These are phyloP conservation scores for Arthromyces matolae DNA, from an alignment of 768 basidiomycete species.

Conservation along the genomic window DNA sequence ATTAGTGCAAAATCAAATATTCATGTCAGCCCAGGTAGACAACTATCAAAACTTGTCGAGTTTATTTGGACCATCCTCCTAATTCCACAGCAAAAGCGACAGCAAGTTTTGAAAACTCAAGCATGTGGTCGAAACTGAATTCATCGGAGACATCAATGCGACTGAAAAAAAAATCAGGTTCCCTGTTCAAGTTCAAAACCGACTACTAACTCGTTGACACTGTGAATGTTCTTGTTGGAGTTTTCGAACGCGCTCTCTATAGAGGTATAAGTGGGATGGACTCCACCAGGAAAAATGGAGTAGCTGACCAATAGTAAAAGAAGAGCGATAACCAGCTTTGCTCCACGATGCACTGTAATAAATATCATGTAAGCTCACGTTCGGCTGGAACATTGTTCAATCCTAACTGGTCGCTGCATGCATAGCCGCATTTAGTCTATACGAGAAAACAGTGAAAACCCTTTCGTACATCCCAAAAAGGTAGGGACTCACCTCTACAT, in stretches of 20 bases:
- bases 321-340: conserved; percentile 81
- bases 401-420: conserved; percentile 87
- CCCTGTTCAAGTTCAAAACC: conserved; percentile 5
- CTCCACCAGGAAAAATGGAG: conserved; percentile 15
- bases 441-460: conserved; percentile 11
- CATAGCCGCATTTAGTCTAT: conserved; percentile 88
- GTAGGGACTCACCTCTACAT: conserved; percentile 44
- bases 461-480: conserved; percentile 1
- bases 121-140: conserved; percentile 88
- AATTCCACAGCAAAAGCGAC: conserved; percentile 79
- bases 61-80: conserved; percentile 36
- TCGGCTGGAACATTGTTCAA: conserved; percentile 24
- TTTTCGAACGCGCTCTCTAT: conserved; percentile 70
- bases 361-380: conserved; percentile 27
- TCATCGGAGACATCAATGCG: conserved; percentile 83
- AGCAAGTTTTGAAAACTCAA: conserved; percentile 83
- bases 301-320: conserved; percentile 74
- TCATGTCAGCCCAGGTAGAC: too few species aligned
- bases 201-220: conserved; percentile 67
- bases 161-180: conserved; percentile 35
- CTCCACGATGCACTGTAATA: conserved; percentile 66
- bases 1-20: too few species aligned
- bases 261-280: conserved; percentile 13
- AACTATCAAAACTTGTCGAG: too few species aligned
- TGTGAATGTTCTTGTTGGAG: conserved; percentile 83